Percentiles rank a stretch among this genome's conserved stretches.
Evolutionary conservation across 2,329 filamentous ascomycete genomes (phyloP).

Genomic region (Ophiostoma sp.): DNA sequence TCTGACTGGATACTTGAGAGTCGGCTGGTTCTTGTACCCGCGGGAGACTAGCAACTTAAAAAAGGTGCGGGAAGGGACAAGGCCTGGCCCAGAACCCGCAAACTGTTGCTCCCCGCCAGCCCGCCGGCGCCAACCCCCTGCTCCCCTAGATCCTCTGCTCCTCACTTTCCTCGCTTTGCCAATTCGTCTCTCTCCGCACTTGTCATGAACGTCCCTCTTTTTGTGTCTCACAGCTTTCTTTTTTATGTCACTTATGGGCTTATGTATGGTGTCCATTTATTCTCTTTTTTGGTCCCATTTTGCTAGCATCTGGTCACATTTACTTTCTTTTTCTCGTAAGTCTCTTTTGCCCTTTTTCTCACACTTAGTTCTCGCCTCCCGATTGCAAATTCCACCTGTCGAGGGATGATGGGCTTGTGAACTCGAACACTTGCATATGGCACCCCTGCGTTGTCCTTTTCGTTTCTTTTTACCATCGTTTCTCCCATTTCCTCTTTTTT

Average conservation of each 20-base stretch:
- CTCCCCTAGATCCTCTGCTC: background rate
- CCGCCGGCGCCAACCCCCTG: background rate
- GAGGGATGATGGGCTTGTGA: background rate
- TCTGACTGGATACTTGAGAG: background rate
- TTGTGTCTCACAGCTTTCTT: conserved; percentile 10
- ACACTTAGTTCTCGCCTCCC: background rate
- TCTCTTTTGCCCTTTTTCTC: background rate
- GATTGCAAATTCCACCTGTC: background rate
- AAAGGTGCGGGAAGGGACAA: background rate
- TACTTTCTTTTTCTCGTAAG: background rate
- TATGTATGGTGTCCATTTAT: background rate
- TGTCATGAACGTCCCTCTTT: conserved; percentile 8
- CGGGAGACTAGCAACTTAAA: background rate
- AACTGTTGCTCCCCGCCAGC: no score
- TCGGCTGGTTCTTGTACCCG: background rate
- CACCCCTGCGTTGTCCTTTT: background rate
- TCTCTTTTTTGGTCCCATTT: background rate
- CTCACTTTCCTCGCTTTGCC: background rate
- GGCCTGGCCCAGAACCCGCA: background rate
- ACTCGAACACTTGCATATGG: background rate
- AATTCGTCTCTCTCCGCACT: background rate
- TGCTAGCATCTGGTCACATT: no score
- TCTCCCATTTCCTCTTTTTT: background rate
- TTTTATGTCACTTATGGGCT: background rate
- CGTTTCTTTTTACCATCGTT: background rate